These are phyloP conservation scores for Rhazya stricta DNA, from an alignment of 257 asterid genomes.

Conservation along the genomic window DNA sequence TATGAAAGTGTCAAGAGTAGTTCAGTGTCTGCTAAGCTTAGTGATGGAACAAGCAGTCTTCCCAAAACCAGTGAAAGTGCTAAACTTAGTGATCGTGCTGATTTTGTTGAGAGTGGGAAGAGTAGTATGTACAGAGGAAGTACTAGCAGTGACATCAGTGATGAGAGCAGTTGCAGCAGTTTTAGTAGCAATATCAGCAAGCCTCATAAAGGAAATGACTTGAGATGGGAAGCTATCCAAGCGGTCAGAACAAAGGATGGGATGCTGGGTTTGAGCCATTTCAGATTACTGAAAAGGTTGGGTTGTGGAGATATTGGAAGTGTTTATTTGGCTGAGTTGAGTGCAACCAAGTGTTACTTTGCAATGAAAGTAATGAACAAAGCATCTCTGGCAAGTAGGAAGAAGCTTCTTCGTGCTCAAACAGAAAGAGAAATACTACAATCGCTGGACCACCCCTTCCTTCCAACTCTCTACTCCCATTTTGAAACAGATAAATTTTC, in stretches of 20 bases:
- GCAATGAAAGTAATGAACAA: slow-evolving; percentile 88
- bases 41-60: slow-evolving; percentile 47
- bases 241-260: slow-evolving; percentile 58
- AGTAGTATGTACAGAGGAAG: slow-evolving; percentile 86
- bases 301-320: slow-evolving; percentile 92
- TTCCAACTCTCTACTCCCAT: slow-evolving; percentile 65
- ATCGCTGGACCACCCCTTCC: slow-evolving; percentile 72
- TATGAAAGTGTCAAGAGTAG: slow-evolving; percentile 33
- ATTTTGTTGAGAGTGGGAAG: slow-evolving; percentile 71
- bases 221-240: slow-evolving; percentile 75
- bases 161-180: slow-evolving; percentile 35
- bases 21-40: slow-evolving; percentile 43
- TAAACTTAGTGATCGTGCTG: slow-evolving; percentile 49
- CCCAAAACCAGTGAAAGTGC: slow-evolving; percentile 55
- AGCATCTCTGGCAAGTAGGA: slow-evolving; percentile 75
- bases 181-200: slow-evolving; percentile 38
- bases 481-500: slow-evolving; percentile 70
- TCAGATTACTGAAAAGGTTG: slow-evolving; percentile 58
- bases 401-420: slow-evolving; percentile 75
- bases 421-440: slow-evolving; percentile 72
- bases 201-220: slow-evolving; percentile 73
- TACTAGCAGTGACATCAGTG: slow-evolving; percentile 43
- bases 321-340: slow-evolving; percentile 69
- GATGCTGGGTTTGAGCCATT: slow-evolving; percentile 59
- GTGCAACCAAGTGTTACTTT: slow-evolving; percentile 54